Evolutionary conservation across 208 protist genomes (phyloP).

Genomic region (Trypanosomatidae sp.): DNA sequence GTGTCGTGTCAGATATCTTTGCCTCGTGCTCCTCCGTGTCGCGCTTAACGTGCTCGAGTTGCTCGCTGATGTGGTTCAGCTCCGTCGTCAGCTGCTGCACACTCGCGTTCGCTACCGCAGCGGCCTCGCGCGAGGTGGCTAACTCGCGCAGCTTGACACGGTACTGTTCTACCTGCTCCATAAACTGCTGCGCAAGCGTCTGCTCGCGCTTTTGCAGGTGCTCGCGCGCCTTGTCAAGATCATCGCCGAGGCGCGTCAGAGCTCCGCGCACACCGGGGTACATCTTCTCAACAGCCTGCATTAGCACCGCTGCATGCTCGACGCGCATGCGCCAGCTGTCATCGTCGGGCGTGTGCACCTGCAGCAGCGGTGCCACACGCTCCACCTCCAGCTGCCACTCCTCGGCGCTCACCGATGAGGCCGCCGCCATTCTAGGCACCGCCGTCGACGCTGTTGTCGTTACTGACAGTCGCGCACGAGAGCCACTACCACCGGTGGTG

Average conservation of each 20-base stretch:
- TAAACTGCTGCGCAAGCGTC: conserved; percentile 84
- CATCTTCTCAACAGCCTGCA: conserved; percentile 84
- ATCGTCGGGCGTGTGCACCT: conserved; percentile 32
- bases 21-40: conserved; percentile 78
- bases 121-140: conserved; percentile 59
- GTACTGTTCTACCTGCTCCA: conserved; percentile 80
- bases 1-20: conserved; percentile 81
- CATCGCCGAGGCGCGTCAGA: conserved; percentile 59
- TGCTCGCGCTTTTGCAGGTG: conserved; percentile 85
- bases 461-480: too few species aligned
- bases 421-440: conserved; percentile 19
- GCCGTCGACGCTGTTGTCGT: conserved; percentile 22
- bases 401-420: conserved; percentile 58
- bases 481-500: too few species aligned
- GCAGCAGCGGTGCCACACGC: conserved; percentile 66
- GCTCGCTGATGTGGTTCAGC: conserved; percentile 79
- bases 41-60: conserved; percentile 73
- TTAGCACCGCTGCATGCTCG: conserved; percentile 57
- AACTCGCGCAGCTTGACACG: conserved; percentile 78
- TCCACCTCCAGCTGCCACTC: conserved; percentile 87
- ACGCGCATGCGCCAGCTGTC: conserved; percentile 82
- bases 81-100: conserved; percentile 81
- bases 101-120: conserved; percentile 65
- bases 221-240: conserved; percentile 79
- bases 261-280: conserved; percentile 82